Evolutionary conservation across 2,329 filamentous ascomycete species (phyloP).

Genomic region (Pseudocercospora pini-densiflorae): DNA sequence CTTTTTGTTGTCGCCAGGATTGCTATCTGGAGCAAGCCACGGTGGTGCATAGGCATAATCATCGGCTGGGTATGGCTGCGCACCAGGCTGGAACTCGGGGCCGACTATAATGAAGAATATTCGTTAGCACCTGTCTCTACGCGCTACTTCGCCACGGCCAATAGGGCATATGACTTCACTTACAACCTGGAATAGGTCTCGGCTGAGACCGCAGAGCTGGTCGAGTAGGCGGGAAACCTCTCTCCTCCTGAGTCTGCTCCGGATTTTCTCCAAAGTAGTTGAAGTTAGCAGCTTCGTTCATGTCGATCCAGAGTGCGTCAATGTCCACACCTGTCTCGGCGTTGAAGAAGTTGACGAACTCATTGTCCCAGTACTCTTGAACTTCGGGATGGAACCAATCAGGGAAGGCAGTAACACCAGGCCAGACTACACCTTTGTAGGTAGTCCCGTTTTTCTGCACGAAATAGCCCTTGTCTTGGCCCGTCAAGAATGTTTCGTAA

Average conservation of each 20-base stretch:
- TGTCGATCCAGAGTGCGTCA: slow-evolving; percentile 73
- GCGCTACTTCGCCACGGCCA: not conserved
- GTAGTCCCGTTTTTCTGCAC: slow-evolving; percentile 60
- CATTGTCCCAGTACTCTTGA: slow-evolving; percentile 68
- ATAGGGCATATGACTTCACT: not conserved
- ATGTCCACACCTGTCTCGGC: slow-evolving; percentile 70
- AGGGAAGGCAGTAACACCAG: slow-evolving; percentile 55
- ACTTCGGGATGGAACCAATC: slow-evolving; percentile 75
- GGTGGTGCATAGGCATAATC: slow-evolving; percentile 33
- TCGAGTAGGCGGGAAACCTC: slow-evolving; percentile 62
- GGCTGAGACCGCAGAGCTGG: slow-evolving; percentile 65
- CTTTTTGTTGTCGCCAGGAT: slow-evolving; percentile 26
- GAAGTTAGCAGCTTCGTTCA: slow-evolving; percentile 61
- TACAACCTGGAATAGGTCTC: slow-evolving; percentile 68
- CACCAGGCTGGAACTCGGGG: slow-evolving; percentile 64
- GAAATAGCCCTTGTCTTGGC: slow-evolving; percentile 61
- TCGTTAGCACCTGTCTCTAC: not conserved
- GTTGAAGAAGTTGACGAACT: slow-evolving; percentile 69
- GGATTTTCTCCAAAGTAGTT: slow-evolving; percentile 45
- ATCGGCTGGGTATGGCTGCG: slow-evolving; percentile 31
- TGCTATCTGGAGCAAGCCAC: slow-evolving; percentile 45
- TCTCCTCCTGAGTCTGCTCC: slow-evolving; percentile 42
- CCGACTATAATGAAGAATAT: slow-evolving; percentile 36
- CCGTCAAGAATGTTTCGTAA: slow-evolving; percentile 61
- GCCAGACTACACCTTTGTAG: slow-evolving; percentile 74